phyloP scores from a whole-genome alignment of 352 stramenopile genomes.

The Phytophthora palmivora region DNA sequence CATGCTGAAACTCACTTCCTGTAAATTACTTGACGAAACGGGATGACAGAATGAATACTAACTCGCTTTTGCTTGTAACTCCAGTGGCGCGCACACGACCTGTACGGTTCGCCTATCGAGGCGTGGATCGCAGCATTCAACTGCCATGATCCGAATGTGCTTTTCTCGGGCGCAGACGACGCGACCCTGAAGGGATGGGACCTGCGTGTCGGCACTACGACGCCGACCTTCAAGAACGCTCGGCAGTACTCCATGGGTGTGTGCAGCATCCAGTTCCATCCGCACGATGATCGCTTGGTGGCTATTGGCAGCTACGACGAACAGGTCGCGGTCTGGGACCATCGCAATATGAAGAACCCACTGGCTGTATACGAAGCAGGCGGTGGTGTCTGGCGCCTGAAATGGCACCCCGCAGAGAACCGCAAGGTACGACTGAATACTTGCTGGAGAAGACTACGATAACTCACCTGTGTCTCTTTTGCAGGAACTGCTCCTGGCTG shows the following conservation, averaged over 20 bases:
- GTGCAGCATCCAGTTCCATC: constrained; percentile 88
- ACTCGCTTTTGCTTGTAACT: constrained; percentile 21
- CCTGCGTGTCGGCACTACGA: constrained; percentile 38
- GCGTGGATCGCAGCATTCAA: constrained; percentile 87
- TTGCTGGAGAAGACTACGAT: background rate
- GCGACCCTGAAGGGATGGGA: constrained; percentile 84
- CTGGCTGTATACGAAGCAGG: constrained; percentile 56
- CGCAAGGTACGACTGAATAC: constrained; percentile 46
- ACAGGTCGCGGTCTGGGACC: constrained; percentile 79
- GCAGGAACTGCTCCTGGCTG: constrained; percentile 75
- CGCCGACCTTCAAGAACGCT: constrained; percentile 64
- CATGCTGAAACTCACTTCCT: background rate
- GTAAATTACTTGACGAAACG: constrained; percentile 20
- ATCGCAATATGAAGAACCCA: constrained; percentile 64
- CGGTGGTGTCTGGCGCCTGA: constrained; percentile 85
- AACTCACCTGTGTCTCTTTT: constrained; percentile 6
- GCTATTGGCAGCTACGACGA: constrained; percentile 89
- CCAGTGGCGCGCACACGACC: constrained; percentile 78
- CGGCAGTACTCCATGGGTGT: constrained; percentile 83
- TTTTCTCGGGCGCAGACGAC: constrained; percentile 87
- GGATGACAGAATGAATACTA: constrained; percentile 1
- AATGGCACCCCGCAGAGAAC: constrained; percentile 69
- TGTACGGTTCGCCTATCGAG: constrained; percentile 83
- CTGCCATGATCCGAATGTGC: constrained; percentile 74
- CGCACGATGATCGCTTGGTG: constrained; percentile 63